Base-by-base conservation (phyloP, 176 grass and related monocot species). In the Oryza brachyantha region DNA sequence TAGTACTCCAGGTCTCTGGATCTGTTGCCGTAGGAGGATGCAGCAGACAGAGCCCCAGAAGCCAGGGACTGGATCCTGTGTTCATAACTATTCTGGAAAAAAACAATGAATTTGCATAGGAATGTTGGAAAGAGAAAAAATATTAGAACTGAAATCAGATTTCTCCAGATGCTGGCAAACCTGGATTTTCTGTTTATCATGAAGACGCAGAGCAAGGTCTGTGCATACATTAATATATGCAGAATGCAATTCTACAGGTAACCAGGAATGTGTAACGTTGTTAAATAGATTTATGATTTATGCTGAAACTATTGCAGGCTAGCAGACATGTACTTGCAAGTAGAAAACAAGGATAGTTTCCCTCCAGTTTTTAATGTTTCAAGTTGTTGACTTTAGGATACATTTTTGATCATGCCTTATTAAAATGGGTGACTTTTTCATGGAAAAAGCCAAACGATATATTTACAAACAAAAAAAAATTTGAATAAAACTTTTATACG, bases 261-360 rank as follows among this genome's bases (percentile, higher is more conserved):
- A 52, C n/a, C 19, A n/a, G 14, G 1, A 21, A 52, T 13, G 52
- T 34, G 13, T 75, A 69, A 82, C 9, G n/a, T 42, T 50, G 14
- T 22, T 61, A 59, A 75, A 54, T 70, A 68, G 48, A 19, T 64
- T 86, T 27, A 26, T 29, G 12, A 59, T 73, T 41, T 73, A 27
- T 73, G 62, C 76, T 85, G 17, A 48, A 29, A 57, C 21, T 24
- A 74, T 35, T 45, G 54, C 48, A 66, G 39, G 52, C 52, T 57
- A 24, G 52, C 62, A 61, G 43, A 3, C 29, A 74, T 66, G 31
- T 29, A 50, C 29, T 48, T 70, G 29, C 50, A 76, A 76, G 68
- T 68, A 76, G 27, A 42, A 81, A 45, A 81, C 27, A 64, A 81
- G 62, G 13, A 81, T 52, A 76, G 39, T 29, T n/a, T n/a, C n/a